Evolutionary conservation across 2,329 filamentous ascomycete species (phyloP), one percentile per base, ranked within the genome.

Genomic region (Paraphoma sp.): DNA sequence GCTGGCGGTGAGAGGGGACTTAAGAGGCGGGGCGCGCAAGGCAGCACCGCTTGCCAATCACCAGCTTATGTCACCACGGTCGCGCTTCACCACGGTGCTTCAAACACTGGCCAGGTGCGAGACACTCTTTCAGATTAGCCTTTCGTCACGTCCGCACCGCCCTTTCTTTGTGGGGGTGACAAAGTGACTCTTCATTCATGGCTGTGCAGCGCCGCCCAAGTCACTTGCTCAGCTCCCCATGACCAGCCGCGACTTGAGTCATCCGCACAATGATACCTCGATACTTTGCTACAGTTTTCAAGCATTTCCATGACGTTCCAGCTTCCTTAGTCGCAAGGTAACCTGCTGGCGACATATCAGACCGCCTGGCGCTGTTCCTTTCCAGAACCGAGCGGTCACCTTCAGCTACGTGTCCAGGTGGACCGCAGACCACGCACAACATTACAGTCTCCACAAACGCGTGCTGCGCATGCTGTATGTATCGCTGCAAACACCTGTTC

Each of bases 1-100:
- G 62, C 62, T 64, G 62, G 70, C 70, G 73, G 67, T 75, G 74
- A 73, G 71, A 53, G 64, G 68, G 64, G 59, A 60, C 53, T 66
- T 66, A 70, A 64, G 63, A 67, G 45, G 51, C 51, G 51, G 51
- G 50, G 51, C 36, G 36, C 42, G 49, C 49, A 53, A 74, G 67
- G 68, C 68, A 71, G 62, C 67, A 65, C 48, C 57, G 56, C 57
- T 53, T 51, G 38, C 44, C 41, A 40, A 51, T 49, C 56, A 53
- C 54, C 48, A 45, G 33, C 53, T 50, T 51, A 56, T 43, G 56
- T 53, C 55, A 60, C 51, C 42, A 53, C 33, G 11, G 54, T 52
- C 47, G 44, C 45, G 55, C 53, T 60, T 62, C 40, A 57, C 48
- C 47, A 47, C 29, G 14, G 6, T 31, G 40, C 52, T 51, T 52